Base-by-base conservation (phyloP, 345 rosid species). In the Atalantia buxifolia region DNA sequence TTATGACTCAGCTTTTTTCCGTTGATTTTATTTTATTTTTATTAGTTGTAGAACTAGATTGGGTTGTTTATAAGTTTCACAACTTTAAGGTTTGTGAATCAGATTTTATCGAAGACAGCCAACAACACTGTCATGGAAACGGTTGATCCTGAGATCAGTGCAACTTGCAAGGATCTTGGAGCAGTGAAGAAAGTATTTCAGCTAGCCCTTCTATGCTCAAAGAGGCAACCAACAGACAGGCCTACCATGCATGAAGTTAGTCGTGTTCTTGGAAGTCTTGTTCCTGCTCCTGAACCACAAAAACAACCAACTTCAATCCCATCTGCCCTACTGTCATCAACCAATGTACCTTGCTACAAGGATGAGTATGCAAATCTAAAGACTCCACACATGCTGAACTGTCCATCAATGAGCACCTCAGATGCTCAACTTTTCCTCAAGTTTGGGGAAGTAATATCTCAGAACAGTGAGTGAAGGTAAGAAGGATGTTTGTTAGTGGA, bases 161-260 rank as follows among this genome's bases (percentile, higher is more conserved):
- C 87, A 1, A 92, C 95, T 1, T 94, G 97, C 74, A 89, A 86
- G 69, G 98, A 96, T 78, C 93, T 92, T 13, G 92, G 89, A 24
- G 93, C 83, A 1, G 95, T 92, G 19, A 94, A 96, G 92, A 96
- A 96, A 71, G 93, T 88, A 53, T 96, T 94, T 76, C 99, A 94
- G 81, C 94, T 96, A 4, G 98, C 99, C 2, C 89, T 94, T 2
- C 80, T 92, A 2, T 94, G 97, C 85, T 81, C 97, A 45, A 94
- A 94, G 88, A 87, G 85, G 71, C 98, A 91, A 74, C 97, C 98
- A 14, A 79, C 81, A 0, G 97, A 96, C 14, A 81, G 98, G 66
- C 98, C 98, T 18, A 90, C 97, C 2, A 96, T 96, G 98, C 98
- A 94, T 50, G 94, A 94, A 78, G 97, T 96, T 69, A 84, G 91